phyloP scores from a whole-genome alignment of 176 grass and related monocot species.

The Hordeum vulgare region MorexV3_pseudomolecules_assembly NC_058524.1:608454164-608454663 shows the following conservation, averaged over 20 bases:
- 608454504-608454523: not conserved
- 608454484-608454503: not conserved
- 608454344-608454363: not conserved
- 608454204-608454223: conserved; percentile 71
- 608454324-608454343: conserved; percentile 54
- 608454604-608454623: not conserved
- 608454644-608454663: too few relatives aligned
- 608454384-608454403: not conserved
- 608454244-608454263: conserved; percentile 58
- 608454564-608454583: not conserved
- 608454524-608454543: conserved; percentile 24
- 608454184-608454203: conserved; percentile 49
- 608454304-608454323: conserved; percentile 48
- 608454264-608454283: conserved; percentile 45
- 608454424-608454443: not conserved
- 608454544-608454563: conserved; percentile 26
- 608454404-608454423: conserved; percentile 8
- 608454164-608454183: conserved; percentile 65
- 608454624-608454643: too few relatives aligned
- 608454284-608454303: conserved; percentile 64
- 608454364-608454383: not conserved
- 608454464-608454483: not conserved
- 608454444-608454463: conserved; percentile 12
- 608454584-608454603: not conserved
- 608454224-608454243: conserved; percentile 47